Base-by-base conservation (phyloP, 768 basidiomycete genomes). In the Sarcomyxa edulis region DNA sequence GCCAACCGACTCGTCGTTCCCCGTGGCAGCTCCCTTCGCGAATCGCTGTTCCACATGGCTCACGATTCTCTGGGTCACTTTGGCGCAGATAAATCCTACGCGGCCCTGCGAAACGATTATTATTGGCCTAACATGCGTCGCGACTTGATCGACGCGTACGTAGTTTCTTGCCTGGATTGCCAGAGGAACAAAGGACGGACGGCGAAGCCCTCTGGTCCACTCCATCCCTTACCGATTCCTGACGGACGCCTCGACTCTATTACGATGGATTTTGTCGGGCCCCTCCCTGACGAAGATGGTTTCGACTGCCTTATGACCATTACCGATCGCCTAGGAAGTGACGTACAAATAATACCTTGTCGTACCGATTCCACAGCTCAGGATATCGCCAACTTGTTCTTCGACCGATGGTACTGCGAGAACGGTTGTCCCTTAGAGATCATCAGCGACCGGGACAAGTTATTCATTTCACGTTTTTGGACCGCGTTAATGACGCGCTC, bases 401-500 rank as follows among this genome's bases (percentile, higher is more conserved):
- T 59, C 24, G 37, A 53, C 9, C 11, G 43, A 4, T 55, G 54
- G 50, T 58, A 55, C 37, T 57, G 55, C 24, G 48, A 60, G 32
- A 60, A 60, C 37, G 62, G 66, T 0, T 30, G 59, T 1, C 62
- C 54, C 0, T 3, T 25, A 50, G 63, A 40, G 36, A 54, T 31
- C 68, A 69, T 26, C 66, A 62, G 0, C 51, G 68, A n/a, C n/a
- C n/a, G n/a, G n/a, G n/a, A n/a, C n/a, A n/a, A n/a, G n/a, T n/a
- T n/a, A n/a, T n/a, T n/a, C 38, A 61, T 59, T 0, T 59, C 53
- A 69, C 38, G 62, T 58, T 0, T 59, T 68, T 46, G 62, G 68
- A 0, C 24, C 46, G 0, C 61, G 55, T n/a, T 56, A 69, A 45
- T 38, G 47, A 0, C 55, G 54, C 0, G 65, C 65, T 32, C 59